Evolutionary conservation across 2,329 filamentous ascomycete genomes (phyloP).

Genomic region (Claviceps cyperi): DNA sequence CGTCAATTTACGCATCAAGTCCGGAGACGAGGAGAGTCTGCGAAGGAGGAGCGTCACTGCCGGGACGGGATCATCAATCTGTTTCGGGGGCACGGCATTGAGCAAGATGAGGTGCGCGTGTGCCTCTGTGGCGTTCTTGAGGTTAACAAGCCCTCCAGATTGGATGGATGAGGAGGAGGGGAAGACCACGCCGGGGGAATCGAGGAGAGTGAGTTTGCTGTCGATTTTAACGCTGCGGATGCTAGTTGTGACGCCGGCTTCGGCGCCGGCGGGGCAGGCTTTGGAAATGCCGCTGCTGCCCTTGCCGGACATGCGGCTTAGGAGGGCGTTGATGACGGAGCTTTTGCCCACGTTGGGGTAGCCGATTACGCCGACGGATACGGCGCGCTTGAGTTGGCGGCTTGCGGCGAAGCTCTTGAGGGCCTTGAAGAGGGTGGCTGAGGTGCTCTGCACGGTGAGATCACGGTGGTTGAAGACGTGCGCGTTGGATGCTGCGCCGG

Average conservation of each 20-base stretch:
- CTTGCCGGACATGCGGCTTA: slow-evolving; percentile 57
- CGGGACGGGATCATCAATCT: slow-evolving; percentile 83
- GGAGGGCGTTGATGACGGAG: slow-evolving; percentile 87
- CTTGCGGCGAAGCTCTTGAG: slow-evolving; percentile 78
- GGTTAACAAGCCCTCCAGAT: slow-evolving; percentile 27
- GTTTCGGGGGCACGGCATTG: slow-evolving; percentile 84
- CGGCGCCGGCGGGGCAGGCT: slow-evolving; percentile 77
- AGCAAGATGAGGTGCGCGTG: slow-evolving; percentile 77
- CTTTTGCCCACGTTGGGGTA: slow-evolving; percentile 96
- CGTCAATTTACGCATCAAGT: slow-evolving; percentile 65
- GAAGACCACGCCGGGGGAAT: slow-evolving; percentile 92
- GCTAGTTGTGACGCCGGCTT: slow-evolving; percentile 82
- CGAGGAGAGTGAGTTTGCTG: slow-evolving; percentile 82
- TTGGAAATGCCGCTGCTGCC: slow-evolving; percentile 34
- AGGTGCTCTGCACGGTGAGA: slow-evolving; percentile 73
- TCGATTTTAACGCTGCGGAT: slow-evolving; percentile 87
- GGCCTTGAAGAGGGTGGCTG: slow-evolving; percentile 70
- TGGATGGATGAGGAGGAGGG: slow-evolving; percentile 42
- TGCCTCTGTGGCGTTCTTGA: slow-evolving; percentile 52
- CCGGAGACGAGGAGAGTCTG: slow-evolving; percentile 57
- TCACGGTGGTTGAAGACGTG: slow-evolving; percentile 88
- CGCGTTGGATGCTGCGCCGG: slow-evolving; percentile 67
- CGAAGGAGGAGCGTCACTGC: slow-evolving; percentile 75
- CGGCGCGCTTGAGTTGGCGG: slow-evolving; percentile 73
- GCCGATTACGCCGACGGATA: slow-evolving; percentile 85